These are phyloP conservation scores for Marasmius sp. DNA, from an alignment of 1,284 basidiomycete genomes.

Conservation along the genomic window DNA sequence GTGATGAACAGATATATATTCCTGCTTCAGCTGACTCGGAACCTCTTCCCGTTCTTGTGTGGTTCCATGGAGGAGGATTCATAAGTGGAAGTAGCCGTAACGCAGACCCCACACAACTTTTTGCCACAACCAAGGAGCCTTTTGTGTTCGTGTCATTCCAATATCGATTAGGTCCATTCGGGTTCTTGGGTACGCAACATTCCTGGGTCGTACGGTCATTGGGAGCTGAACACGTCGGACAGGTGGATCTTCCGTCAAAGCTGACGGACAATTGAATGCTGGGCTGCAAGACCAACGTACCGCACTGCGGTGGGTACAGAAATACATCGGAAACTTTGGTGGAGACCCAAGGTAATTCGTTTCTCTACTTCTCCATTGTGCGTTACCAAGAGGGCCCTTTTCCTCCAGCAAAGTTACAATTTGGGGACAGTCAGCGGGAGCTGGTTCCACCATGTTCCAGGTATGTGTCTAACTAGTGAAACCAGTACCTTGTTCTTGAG, in stretches of 20 bases:
- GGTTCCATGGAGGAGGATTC: conserved; percentile 41
- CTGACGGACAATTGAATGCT: conserved; percentile 32
- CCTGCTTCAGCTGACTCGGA: conserved; percentile 23
- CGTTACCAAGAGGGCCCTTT: background rate
- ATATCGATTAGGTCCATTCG: conserved; percentile 41
- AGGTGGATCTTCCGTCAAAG: conserved; percentile 8
- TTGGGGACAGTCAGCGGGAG: conserved; percentile 16
- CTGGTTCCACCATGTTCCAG: conserved; percentile 16
- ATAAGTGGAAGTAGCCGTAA: conserved; percentile 31
- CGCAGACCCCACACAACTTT: conserved; percentile 26
- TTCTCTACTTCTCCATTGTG: background rate
- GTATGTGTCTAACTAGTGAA: background rate
- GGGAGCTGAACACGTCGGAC: background rate
- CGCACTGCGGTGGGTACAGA: conserved; percentile 26
- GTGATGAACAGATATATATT: conserved; percentile 27
- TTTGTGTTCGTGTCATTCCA: conserved; percentile 40
- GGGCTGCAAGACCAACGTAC: conserved; percentile 40
- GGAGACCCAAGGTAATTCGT: conserved; percentile 8
- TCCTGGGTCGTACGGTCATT: background rate
- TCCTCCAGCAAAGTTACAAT: conserved; percentile 14
- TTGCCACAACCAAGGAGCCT: conserved; percentile 23
- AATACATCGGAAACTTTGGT: conserved; percentile 14
- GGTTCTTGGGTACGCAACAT: conserved; percentile 32
- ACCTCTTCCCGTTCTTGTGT: conserved; percentile 34
- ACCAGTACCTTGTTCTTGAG: background rate